These are phyloP conservation scores for Boechera retrofracta DNA, from an alignment of 345 rosid genomes.

Conservation along the genomic window DNA sequence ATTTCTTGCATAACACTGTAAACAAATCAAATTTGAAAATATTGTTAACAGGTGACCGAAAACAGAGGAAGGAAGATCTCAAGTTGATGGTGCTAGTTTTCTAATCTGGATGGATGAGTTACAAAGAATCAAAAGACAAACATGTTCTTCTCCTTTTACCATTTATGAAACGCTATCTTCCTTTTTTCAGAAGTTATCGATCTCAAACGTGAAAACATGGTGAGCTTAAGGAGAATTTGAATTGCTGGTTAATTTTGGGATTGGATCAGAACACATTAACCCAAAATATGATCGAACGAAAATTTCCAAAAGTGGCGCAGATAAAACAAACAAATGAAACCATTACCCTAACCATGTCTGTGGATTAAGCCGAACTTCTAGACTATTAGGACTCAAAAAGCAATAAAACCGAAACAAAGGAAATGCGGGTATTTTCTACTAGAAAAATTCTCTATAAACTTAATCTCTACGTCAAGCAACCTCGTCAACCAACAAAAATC, in stretches of 20 bases:
- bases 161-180: too few relatives aligned
- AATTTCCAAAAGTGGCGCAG: background rate
- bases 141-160: too few relatives aligned
- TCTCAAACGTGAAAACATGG: too few relatives aligned
- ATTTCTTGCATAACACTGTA: too few relatives aligned
- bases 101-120: too few relatives aligned
- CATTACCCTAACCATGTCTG: background rate
- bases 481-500: constrained; percentile 25
- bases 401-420: background rate
- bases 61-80: too few relatives aligned
- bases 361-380: background rate
- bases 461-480: constrained; percentile 12
- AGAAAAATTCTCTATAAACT: background rate
- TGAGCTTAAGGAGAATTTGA: background rate
- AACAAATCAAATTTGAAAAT: too few relatives aligned
- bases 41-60: too few relatives aligned
- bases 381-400: background rate
- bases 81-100: too few relatives aligned
- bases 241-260: background rate
- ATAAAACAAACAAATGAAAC: background rate
- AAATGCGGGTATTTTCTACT: background rate
- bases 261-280: background rate
- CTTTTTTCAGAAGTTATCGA: too few relatives aligned
- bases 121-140: too few relatives aligned
- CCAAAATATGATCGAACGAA: background rate